Base-by-base conservation (phyloP, 139 green algal genomes). In the Pseudopediastrum boryanum region DNA sequence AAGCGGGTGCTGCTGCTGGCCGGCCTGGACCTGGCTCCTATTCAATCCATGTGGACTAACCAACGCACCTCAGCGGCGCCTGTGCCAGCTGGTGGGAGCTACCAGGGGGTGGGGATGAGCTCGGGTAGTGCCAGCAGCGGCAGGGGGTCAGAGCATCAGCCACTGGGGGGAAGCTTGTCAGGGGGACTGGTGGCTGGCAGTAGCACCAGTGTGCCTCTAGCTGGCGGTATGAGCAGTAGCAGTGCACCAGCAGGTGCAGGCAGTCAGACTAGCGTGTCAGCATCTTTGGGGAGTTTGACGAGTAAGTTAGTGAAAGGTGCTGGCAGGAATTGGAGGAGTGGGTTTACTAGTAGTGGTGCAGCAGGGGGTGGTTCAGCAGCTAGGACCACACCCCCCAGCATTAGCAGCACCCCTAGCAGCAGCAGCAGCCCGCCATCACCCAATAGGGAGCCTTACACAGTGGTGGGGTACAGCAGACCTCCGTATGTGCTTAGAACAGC, bases 1-100 rank as follows among this genome's bases (percentile, higher is more conserved):
- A 71, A 82, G 4, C 80, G 87, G 1, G 87, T 90, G 52, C 85
- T 97, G 50, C 54, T 62, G 7, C 80, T 91, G 2, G 85, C 86
- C 2, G 75, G 86, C 38, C 83, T 92, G 31, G 83, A 94, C 82
- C 79, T 94, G 16, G 64, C 78, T 23, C 78, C 41, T 0, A 48
- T 77, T 41, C n/a, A n/a, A n/a, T n/a, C n/a, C n/a, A n/a, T n/a
- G n/a, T n/a, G n/a, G n/a, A n/a, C n/a, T n/a, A n/a, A n/a, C n/a
- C n/a, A n/a, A n/a, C n/a, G n/a, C n/a, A n/a, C n/a, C n/a, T n/a
- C n/a, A n/a, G n/a, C n/a, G n/a, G n/a, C n/a, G n/a, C n/a, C n/a
- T n/a, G n/a, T n/a, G n/a, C n/a, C n/a, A n/a, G n/a, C n/a, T n/a
- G n/a, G n/a, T n/a, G n/a, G n/a, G n/a, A n/a, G n/a, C n/a, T n/a